Percentiles rank a stretch among this genome's conserved stretches.
phyloP scores from a whole-genome alignment of 2,329 filamentous ascomycete species.

The Nothophoma quercina region DNA sequence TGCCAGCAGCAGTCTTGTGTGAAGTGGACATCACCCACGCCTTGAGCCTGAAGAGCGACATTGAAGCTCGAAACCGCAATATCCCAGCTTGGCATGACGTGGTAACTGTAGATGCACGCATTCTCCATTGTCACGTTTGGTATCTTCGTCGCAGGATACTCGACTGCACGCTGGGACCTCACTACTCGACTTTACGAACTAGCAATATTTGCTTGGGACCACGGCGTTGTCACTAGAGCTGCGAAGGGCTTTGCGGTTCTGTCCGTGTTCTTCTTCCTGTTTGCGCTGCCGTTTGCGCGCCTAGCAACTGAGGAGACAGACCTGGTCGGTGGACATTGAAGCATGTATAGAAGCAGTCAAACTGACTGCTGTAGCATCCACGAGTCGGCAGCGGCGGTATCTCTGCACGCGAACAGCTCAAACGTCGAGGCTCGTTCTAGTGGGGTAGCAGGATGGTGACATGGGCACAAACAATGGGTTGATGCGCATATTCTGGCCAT shows the following conservation, averaged over 20 bases:
- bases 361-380: constrained; percentile 71
- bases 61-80: neutral
- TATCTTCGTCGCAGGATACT: constrained; percentile 99
- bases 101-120: constrained; percentile 90
- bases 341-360: neutral
- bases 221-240: constrained; percentile 91
- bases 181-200: constrained; percentile 97
- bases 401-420: constrained; percentile 93
- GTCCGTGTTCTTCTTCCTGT: constrained; percentile 81
- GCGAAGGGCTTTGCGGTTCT: constrained; percentile 85
- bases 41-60: too few relatives aligned
- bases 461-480: constrained; percentile 78
- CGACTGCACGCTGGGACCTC: constrained; percentile 98
- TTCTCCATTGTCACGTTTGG: constrained; percentile 94
- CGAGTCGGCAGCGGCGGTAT: constrained; percentile 79
- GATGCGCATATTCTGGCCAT: constrained; percentile 99
- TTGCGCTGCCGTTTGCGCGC: constrained; percentile 84
- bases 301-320: constrained; percentile 82
- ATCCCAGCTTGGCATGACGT: constrained; percentile 32
- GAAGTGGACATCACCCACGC: neutral
- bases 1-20: neutral
- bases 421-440: constrained; percentile 93
- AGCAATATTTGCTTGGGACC: constrained; percentile 95
- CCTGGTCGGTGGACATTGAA: constrained; percentile 66
- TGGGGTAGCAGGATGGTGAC: constrained; percentile 61